These are phyloP conservation scores for Saccharomycopsis crataegensis DNA, from an alignment of 1,139 yeast species.

Conservation along the genomic window DNA sequence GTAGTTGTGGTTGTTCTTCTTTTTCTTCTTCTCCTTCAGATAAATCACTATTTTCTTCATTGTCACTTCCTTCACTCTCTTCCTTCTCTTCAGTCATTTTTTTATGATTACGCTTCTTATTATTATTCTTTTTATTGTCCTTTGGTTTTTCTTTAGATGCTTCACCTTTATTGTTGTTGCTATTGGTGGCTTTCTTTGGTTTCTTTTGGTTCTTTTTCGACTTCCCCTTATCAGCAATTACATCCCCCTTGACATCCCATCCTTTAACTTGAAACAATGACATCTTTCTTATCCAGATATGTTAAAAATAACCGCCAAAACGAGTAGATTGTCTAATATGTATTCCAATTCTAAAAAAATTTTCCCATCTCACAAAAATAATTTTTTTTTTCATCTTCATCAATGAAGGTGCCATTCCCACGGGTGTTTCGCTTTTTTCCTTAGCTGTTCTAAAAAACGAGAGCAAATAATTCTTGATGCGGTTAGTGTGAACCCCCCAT, in stretches of 20 bases:
- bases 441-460: too few species aligned
- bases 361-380: neutral
- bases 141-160: constrained; percentile 20
- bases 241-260: constrained; percentile 60
- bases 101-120: constrained; percentile 3
- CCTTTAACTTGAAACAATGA: constrained; percentile 75
- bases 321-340: neutral
- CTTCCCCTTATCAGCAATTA: constrained; percentile 38
- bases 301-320: neutral
- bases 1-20: constrained; percentile 10
- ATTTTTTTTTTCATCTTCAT: too few species aligned
- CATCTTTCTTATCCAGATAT: constrained; percentile 33
- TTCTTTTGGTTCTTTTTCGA: constrained; percentile 28
- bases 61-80: constrained; percentile 18
- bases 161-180: constrained; percentile 8
- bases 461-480: too few species aligned
- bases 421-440: too few species aligned
- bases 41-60: constrained; percentile 19
- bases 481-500: too few species aligned
- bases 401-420: too few species aligned
- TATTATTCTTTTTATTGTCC: constrained; percentile 11
- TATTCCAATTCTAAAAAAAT: neutral
- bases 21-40: constrained; percentile 16
- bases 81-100: constrained; percentile 19
- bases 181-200: constrained; percentile 27